Base-by-base conservation (phyloP, 495 filamentous ascomycete species). In the Hyaloscypha finlandica region DNA sequence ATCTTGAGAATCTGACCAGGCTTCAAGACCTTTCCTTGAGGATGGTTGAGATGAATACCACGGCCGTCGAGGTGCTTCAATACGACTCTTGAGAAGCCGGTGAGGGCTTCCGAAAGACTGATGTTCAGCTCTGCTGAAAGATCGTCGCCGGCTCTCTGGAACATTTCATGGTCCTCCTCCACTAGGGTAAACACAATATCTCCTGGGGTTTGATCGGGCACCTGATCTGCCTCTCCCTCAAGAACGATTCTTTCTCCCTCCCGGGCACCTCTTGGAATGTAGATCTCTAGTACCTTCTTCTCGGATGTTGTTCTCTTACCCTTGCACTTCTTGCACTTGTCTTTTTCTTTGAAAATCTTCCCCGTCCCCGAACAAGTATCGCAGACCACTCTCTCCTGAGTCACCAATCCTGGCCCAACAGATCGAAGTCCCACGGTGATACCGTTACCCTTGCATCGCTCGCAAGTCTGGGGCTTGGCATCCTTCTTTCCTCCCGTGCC, bases 311-410 rank as follows among this genome's bases (percentile, higher is more conserved):
- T 90, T 60, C 90, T 85, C 74, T 90, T 88, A 55, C 95, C 95
- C 80, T 97, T 97, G 86, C 96, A 99, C 83, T 96, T 97, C 83
- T 94, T 96, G 83, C 95, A 99, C 75, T 91, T 90, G 68, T 99
- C 95, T 81, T 97, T 97, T 69, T 95, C 92, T 77, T 90, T 90
- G 82, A 88, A 96, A 71, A 93, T 86, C 64, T 87, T 86, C 16
- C 95, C 95, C 16, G 89, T 86, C 16, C 92, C 93, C 61, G 85
- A 85, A 81, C 95, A 99, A 63, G 85, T 84, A 67, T 86, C 85
- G 79, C 95, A 99, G 16, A 85, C 72, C 19, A 90, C 84, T 8
- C 85, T 85, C 64, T 89, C 87, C 73, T 90, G 89, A 6, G 92
- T 92, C 53, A 95, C 85, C 68, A 97, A 84, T 66, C 90, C 89